Percentiles rank a stretch among this genome's conserved stretches.
Conservation (phyloP, 805 yeast genomes). For the Danielia oregonensis region DNA sequence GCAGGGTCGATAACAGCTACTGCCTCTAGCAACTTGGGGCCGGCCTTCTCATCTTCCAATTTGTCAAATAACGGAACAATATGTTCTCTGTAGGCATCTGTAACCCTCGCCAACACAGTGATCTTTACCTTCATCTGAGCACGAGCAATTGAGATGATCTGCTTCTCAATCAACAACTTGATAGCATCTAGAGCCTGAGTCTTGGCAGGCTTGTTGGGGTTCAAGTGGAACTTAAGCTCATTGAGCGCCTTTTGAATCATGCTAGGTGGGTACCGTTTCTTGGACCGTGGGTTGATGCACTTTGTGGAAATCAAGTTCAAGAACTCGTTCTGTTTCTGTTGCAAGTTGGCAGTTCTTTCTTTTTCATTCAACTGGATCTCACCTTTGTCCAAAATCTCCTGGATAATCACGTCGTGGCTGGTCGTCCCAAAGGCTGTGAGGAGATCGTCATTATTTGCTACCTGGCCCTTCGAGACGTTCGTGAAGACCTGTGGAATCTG, state of each 20-base stretch:
- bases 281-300: constrained; percentile 85
- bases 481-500: constrained; percentile 93
- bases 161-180: constrained; percentile 67
- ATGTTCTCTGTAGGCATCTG: constrained; percentile 30
- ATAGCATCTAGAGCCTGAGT: constrained; percentile 91
- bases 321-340: constrained; percentile 76
- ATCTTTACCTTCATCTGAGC: constrained; percentile 88
- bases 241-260: constrained; percentile 85
- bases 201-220: constrained; percentile 72
- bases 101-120: constrained; percentile 51
- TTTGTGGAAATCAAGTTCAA: constrained; percentile 80
- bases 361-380: constrained; percentile 93
- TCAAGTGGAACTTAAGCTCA: constrained; percentile 75
- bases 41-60: constrained; percentile 38
- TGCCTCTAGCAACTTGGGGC: constrained; percentile 39
- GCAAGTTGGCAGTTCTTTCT: constrained; percentile 75
- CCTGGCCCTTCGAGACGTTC: constrained; percentile 92
- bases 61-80: constrained; percentile 33
- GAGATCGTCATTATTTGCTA: constrained; percentile 84
- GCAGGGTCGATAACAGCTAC: constrained; percentile 83
- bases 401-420: constrained; percentile 68
- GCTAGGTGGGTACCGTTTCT: constrained; percentile 89
- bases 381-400: constrained; percentile 83
- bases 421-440: constrained; percentile 70
- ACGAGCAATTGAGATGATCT: constrained; percentile 87